phyloP scores from a whole-genome alignment of 2,329 filamentous ascomycete genomes.

The Arthroderma uncinatum region DNA sequence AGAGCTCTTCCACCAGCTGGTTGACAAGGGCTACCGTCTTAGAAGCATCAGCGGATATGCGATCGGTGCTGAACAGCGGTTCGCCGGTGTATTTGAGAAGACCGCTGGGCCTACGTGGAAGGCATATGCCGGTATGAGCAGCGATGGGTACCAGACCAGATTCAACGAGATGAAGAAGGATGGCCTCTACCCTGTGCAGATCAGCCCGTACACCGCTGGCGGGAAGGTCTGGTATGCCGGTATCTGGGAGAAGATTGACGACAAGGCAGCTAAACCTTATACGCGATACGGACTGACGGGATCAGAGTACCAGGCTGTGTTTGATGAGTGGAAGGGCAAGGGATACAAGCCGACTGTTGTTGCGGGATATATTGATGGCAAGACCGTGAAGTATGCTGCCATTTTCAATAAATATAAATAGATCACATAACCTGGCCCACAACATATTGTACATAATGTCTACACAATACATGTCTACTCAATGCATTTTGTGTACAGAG shows the following conservation, averaged over 20 bases:
- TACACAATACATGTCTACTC: too few relatives aligned
- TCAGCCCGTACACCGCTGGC: slow-evolving; percentile 9
- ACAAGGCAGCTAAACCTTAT: background rate
- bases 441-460: too few relatives aligned
- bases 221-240: slow-evolving; percentile 8
- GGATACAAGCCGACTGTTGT: background rate
- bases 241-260: slow-evolving; percentile 12
- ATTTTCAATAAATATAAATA: background rate
- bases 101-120: slow-evolving; percentile 4
- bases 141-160: slow-evolving; percentile 6
- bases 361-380: background rate
- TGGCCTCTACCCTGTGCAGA: slow-evolving; percentile 9
- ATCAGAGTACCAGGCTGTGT: background rate
- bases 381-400: background rate
- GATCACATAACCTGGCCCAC: too few relatives aligned
- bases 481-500: too few relatives aligned
- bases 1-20: background rate
- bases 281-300: slow-evolving; percentile 8
- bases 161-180: slow-evolving; percentile 8
- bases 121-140: slow-evolving; percentile 4
- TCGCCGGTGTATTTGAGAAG: slow-evolving; percentile 10
- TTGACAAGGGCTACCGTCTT: background rate
- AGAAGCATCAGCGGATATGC: background rate
- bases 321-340: background rate
- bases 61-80: background rate